phyloP scores from a whole-genome alignment of 208 protist genomes.

The Trypanosoma theileri region DNA sequence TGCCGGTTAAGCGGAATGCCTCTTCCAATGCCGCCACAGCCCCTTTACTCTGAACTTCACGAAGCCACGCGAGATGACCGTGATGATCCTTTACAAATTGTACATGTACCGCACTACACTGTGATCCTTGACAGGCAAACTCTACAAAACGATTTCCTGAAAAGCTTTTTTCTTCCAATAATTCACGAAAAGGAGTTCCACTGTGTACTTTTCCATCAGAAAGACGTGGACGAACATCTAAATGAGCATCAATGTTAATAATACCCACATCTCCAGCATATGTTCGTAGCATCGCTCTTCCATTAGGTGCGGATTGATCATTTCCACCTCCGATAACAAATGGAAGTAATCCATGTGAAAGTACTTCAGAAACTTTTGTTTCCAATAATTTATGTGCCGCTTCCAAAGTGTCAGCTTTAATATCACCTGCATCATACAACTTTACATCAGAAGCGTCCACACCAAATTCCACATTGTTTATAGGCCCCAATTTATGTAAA shows the following conservation, averaged over 20 bases:
- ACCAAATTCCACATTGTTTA: slow-evolving; percentile 50
- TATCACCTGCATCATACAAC: slow-evolving; percentile 52
- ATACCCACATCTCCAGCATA: slow-evolving; percentile 36
- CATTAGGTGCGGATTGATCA: slow-evolving; percentile 71
- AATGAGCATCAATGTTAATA: slow-evolving; percentile 82
- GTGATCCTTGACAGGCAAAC: slow-evolving; percentile 69
- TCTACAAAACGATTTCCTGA: slow-evolving; percentile 53
- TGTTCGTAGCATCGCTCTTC: slow-evolving; percentile 34
- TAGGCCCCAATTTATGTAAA: slow-evolving; percentile 39
- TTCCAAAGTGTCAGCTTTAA: slow-evolving; percentile 39
- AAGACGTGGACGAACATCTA: slow-evolving; percentile 65
- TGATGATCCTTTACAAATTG: slow-evolving; percentile 45
- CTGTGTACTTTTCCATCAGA: slow-evolving; percentile 45
- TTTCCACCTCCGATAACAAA: slow-evolving; percentile 84
- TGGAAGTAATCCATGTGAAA: slow-evolving; percentile 33
- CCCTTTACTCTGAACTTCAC: slow-evolving; percentile 21
- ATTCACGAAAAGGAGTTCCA: slow-evolving; percentile 62
- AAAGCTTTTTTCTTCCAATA: slow-evolving; percentile 43
- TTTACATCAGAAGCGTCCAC: slow-evolving; percentile 31
- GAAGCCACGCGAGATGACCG: slow-evolving; percentile 50
- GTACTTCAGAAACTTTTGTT: slow-evolving; percentile 26
- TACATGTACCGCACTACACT: slow-evolving; percentile 54
- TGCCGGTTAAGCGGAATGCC: slow-evolving; percentile 28
- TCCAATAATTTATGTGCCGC: slow-evolving; percentile 36
- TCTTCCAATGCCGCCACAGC: slow-evolving; percentile 18